Base-by-base conservation (phyloP, 148 eudicot species). In the Camellia japonica region DNA sequence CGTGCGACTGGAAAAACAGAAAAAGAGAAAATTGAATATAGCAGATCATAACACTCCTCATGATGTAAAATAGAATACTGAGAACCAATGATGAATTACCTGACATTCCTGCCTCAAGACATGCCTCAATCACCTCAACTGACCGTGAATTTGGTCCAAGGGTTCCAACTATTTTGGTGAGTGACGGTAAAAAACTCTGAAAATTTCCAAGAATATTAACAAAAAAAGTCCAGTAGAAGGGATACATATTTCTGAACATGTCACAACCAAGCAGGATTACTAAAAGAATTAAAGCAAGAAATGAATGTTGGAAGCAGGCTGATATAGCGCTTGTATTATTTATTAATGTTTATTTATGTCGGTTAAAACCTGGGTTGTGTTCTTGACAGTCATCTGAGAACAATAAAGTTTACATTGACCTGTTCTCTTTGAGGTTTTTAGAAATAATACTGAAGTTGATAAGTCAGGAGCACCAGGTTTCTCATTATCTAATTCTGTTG, bases 41-140 rank as follows among this genome's bases (percentile, higher is more conserved):
- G 5, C 43, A 71, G 23, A 19, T 60, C 14, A 61, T 30, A 56
- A 52, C 54, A 46, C 9, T 65, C 10, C 51, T 67, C 4, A 5
- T 2, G 54, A 10, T 18, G 46, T 38, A 67, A 7, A 2, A 11
- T 9, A 23, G 30, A 1, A 38, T 67, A 11, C 6, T 63, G 7
- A 38, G 52, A 56, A 49, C 11, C 13, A 66, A 4, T 30, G 56
- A 42, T 38, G 15, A 66, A 47, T 59, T 80, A 90, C 91, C 93
- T 42, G 90, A 87, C 93, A 90, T 90, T 74, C 93, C 93, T 38
- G 87, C 93, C 66, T 87, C 85, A 60, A 90, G 82, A 84, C 93
- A 90, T 74, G 89, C 91, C 75, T 85, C 88, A 19, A 90, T 88
- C 47, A 84, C 88, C 14, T 85, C 86, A 41, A 90, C 86, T 54